Percentiles rank a stretch among this genome's conserved stretches.
Conservation (phyloP, 2,329 filamentous ascomycete species). For the Neonectria hederae region DNA sequence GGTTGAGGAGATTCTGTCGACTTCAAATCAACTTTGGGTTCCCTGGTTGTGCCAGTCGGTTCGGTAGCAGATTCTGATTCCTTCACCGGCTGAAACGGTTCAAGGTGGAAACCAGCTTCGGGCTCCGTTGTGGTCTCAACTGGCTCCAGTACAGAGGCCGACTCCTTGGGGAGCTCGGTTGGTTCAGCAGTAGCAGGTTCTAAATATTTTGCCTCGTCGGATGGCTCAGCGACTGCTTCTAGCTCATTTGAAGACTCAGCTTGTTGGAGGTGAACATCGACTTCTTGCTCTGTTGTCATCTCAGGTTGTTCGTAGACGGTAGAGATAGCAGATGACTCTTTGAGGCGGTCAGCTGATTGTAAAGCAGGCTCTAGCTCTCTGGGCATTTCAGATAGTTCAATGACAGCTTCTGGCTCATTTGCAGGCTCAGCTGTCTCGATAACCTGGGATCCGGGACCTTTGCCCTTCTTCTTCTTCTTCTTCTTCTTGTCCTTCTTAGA, state of each 20-base stretch:
- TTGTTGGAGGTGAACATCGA: not conserved
- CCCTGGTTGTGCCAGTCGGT: not conserved
- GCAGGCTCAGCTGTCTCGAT: not conserved
- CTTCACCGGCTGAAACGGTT: not conserved
- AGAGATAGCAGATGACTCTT: not conserved
- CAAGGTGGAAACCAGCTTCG: not conserved
- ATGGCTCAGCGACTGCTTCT: not conserved
- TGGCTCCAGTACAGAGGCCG: not conserved
- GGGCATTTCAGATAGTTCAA: not conserved
- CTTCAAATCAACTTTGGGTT: conserved; percentile 4
- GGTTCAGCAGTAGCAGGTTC: not conserved
- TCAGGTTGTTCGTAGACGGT: not conserved
- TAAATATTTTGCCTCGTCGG: not conserved
- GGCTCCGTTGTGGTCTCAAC: not conserved
- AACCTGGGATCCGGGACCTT: conserved; percentile 8
- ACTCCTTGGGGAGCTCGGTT: not conserved
- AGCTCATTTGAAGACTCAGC: not conserved
- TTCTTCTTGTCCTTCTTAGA: conserved; percentile 37
- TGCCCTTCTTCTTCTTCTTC: conserved; percentile 34
- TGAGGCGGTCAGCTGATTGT: not conserved
- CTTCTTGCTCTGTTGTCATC: not conserved
- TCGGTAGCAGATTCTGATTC: not conserved
- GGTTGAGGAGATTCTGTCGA: not conserved
- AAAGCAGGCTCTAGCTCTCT: not conserved
- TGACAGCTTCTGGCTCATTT: not conserved